Evolutionary conservation across 2,329 filamentous ascomycete genomes (phyloP).

Genomic region (Didymella pinodella): DNA sequence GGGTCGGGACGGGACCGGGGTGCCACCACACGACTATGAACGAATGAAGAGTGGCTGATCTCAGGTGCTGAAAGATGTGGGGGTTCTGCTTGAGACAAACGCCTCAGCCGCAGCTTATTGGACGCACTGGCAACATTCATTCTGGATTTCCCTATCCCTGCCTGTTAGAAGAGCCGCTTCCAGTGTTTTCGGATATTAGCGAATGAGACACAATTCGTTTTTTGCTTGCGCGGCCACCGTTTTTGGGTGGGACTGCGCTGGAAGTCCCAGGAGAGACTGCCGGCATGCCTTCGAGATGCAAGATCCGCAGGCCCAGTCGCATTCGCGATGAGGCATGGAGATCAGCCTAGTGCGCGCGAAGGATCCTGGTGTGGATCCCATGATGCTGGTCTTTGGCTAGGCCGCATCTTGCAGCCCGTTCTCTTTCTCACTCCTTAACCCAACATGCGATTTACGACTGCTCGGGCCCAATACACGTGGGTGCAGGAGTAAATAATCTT

Average conservation of each 20-base stretch:
- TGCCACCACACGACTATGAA: conserved; percentile 37
- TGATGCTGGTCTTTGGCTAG: conserved; percentile 30
- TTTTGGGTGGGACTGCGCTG: not conserved
- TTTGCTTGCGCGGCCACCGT: not conserved
- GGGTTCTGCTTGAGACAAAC: conserved; percentile 37
- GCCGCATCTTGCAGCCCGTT: conserved; percentile 21
- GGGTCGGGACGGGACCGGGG: conserved; percentile 39
- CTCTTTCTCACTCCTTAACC: conserved; percentile 22
- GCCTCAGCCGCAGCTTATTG: conserved; percentile 40
- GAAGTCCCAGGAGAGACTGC: conserved; percentile 2
- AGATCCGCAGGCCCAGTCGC: conserved; percentile 15
- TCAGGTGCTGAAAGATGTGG: conserved; percentile 45
- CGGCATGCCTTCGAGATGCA: conserved; percentile 13
- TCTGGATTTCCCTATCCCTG: conserved; percentile 16
- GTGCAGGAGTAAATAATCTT: conserved; percentile 17
- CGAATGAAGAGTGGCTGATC: conserved; percentile 35
- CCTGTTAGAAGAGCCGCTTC: conserved; percentile 20
- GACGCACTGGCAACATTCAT: conserved; percentile 21
- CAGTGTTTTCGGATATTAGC: conserved; percentile 5
- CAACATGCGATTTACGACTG: conserved; percentile 18
- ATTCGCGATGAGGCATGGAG: conserved; percentile 19
- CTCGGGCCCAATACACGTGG: conserved; percentile 26
- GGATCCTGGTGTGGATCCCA: conserved; percentile 37
- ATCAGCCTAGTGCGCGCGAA: conserved; percentile 27
- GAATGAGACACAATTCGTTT: conserved; percentile 8